Conservation (phyloP, 176 grass and related monocot genomes). For the Paspalum notatum region DNA sequence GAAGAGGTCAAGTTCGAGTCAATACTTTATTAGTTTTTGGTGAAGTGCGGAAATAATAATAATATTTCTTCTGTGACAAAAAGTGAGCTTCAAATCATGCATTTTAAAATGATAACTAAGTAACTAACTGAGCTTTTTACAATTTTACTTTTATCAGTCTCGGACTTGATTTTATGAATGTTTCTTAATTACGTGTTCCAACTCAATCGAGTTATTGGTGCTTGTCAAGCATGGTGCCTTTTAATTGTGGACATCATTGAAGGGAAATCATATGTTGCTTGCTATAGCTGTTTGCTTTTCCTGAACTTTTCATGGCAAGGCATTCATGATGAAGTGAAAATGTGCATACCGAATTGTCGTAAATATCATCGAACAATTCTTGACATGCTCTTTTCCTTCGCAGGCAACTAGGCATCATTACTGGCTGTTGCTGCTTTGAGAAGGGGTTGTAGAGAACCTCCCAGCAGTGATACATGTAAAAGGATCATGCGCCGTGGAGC, state of each 20-base stretch:
- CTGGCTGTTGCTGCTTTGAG: background rate
- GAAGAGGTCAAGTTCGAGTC: background rate
- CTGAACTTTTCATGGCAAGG: background rate
- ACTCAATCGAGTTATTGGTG: background rate
- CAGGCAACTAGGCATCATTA: conserved; percentile 24
- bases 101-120: background rate
- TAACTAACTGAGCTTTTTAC: conserved; percentile 6
- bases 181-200: background rate
- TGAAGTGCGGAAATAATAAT: background rate
- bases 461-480: background rate
- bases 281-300: background rate
- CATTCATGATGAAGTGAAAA: background rate
- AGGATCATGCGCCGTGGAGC: background rate
- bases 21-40: background rate
- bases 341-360: background rate
- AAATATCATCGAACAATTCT: background rate
- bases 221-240: background rate
- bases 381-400: conserved; percentile 1
- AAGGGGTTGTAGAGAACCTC: conserved; percentile 3
- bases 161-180: background rate
- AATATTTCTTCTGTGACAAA: no score
- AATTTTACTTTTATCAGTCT: background rate
- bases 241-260: background rate
- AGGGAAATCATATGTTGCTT: conserved; percentile 11
- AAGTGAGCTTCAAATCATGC: background rate